These are phyloP conservation scores for Tulasnella calospora DNA, from an alignment of 768 basidiomycete genomes.

Conservation along the genomic window DNA sequence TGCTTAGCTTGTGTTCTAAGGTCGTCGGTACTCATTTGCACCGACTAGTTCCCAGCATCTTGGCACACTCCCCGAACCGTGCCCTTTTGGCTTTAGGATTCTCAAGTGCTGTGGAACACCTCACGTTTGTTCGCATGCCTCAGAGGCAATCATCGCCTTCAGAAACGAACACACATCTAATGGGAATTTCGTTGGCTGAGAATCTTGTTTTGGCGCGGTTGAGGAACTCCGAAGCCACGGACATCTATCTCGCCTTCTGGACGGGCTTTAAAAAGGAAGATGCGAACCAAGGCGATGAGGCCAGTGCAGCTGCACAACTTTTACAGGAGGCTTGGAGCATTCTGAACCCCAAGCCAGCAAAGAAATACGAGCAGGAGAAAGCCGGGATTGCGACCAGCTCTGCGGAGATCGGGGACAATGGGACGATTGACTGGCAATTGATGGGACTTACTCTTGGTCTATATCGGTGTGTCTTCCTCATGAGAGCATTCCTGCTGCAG, in stretches of 20 bases:
- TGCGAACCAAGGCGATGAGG: neutral
- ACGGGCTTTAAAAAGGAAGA: neutral
- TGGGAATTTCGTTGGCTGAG: neutral
- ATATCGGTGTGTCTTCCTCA: neutral
- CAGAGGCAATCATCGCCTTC: neutral
- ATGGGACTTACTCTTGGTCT: slow-evolving; percentile 17
- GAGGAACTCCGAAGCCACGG: neutral
- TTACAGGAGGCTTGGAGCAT: neutral
- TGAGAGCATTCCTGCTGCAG: neutral
- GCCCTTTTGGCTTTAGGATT: neutral
- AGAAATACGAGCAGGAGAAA: slow-evolving; percentile 5
- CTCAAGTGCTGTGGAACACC: neutral
- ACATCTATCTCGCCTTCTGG: neutral
- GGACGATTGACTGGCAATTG: neutral
- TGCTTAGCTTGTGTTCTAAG: too few species aligned
- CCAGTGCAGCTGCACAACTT: neutral
- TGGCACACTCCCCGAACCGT: slow-evolving; percentile 3
- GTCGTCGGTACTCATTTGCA: neutral
- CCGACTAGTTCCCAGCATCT: neutral
- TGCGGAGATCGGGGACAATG: neutral
- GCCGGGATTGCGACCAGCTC: neutral
- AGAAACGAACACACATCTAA: neutral
- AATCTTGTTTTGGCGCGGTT: neutral
- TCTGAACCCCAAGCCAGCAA: neutral
- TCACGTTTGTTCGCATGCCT: slow-evolving; percentile 3